Evolutionary conservation across 805 yeast species (phyloP).

Genomic region (Tetrapisispora phaffii): DNA sequence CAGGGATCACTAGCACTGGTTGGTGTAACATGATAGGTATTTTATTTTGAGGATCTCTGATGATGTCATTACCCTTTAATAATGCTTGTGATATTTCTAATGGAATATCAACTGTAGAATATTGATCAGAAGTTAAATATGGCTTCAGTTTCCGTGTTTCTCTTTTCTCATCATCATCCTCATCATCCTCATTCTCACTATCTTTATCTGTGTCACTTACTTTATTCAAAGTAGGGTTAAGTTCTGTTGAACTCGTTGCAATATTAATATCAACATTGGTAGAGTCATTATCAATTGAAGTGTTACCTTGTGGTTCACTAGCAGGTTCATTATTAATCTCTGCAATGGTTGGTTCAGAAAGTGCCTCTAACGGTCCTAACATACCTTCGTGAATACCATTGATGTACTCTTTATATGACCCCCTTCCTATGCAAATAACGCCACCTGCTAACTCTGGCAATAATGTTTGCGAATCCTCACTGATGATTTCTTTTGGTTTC

Average conservation of each 20-base stretch:
- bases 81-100: constrained; percentile 35
- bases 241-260: neutral
- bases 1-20: constrained; percentile 67
- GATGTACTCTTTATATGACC: constrained; percentile 88
- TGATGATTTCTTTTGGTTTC: constrained; percentile 22
- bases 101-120: constrained; percentile 45
- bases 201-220: constrained; percentile 7
- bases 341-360: constrained; percentile 21
- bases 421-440: constrained; percentile 85
- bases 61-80: constrained; percentile 11
- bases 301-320: neutral
- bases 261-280: neutral
- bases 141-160: constrained; percentile 42
- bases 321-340: neutral
- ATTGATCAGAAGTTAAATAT: constrained; percentile 52
- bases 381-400: constrained; percentile 91
- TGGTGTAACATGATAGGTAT: constrained; percentile 60
- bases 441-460: constrained; percentile 59
- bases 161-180: constrained; percentile 6
- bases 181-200: constrained; percentile 6
- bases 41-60: constrained; percentile 22
- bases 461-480: constrained; percentile 39
- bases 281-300: neutral
- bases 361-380: constrained; percentile 72
- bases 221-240: constrained; percentile 9